Percentiles rank a stretch among this genome's conserved stretches.
Conservation (phyloP, 2,329 filamentous ascomycete species). For the Cordyceps tenuipes region DNA sequence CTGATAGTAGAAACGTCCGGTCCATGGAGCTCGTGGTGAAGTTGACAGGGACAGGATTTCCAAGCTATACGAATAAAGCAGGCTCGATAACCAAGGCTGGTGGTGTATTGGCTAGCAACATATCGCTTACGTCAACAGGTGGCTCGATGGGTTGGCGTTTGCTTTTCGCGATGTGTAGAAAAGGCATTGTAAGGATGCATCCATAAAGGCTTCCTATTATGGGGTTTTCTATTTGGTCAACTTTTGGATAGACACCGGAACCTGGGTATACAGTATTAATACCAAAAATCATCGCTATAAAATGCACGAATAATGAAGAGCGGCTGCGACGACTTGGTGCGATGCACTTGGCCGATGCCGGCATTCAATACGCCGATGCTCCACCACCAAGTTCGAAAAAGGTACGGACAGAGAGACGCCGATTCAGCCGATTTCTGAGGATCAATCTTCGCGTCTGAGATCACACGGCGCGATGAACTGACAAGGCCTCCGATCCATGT, state of each 20-base stretch:
- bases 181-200: neutral
- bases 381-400: no score
- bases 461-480: no score
- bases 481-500: neutral
- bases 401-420: no score
- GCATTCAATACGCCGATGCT: no score
- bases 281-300: neutral
- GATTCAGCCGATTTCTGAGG: neutral
- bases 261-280: neutral
- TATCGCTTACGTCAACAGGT: neutral
- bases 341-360: no score
- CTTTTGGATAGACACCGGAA: no score
- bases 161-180: neutral
- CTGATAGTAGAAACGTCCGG: neutral
- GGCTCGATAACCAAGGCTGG: neutral
- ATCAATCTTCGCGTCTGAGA: neutral
- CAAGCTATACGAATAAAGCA: neutral
- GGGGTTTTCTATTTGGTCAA: neutral
- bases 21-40: neutral
- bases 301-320: neutral
- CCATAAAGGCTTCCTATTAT: neutral
- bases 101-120: neutral
- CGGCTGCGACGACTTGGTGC: neutral
- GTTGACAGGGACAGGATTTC: neutral
- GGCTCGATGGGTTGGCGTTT: neutral